Conservation (phyloP, 2,329 filamentous ascomycete genomes). For the Ophiocordyceps camponoti-rufipedis region DNA sequence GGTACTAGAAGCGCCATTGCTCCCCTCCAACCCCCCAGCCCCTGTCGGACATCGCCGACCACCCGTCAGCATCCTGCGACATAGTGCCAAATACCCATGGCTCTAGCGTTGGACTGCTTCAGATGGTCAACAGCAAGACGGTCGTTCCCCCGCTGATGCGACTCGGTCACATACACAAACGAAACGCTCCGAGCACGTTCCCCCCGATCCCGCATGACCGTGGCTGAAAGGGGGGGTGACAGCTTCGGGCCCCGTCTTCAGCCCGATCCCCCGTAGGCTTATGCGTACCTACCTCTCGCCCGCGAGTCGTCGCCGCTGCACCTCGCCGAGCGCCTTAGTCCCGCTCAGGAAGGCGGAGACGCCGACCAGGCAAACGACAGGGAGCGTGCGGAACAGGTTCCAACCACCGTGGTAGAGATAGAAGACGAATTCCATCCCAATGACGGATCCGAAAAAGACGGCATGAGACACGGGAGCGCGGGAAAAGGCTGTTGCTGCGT, state of each 20-base stretch:
- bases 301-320: constrained; percentile 70
- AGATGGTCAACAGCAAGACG: too few relatives aligned
- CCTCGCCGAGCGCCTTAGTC: constrained; percentile 77
- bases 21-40: too few relatives aligned
- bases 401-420: constrained; percentile 86
- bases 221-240: background rate
- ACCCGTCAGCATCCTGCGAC: too few relatives aligned
- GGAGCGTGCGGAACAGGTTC: constrained; percentile 82
- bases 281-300: constrained; percentile 35
- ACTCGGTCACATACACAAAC: too few relatives aligned
- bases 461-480: constrained; percentile 64
- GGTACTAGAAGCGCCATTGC: too few relatives aligned
- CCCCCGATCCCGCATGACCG: background rate
- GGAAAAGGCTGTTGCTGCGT: constrained; percentile 57
- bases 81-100: too few relatives aligned
- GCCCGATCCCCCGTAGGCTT: background rate
- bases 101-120: too few relatives aligned
- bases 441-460: constrained; percentile 71
- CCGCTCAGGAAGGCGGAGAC: constrained; percentile 68
- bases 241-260: too few relatives aligned
- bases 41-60: too few relatives aligned
- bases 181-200: background rate
- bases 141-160: too few relatives aligned
- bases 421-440: constrained; percentile 81
- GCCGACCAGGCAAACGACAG: constrained; percentile 49